These are phyloP conservation scores for Lodderomyces parapsilosis DNA, from an alignment of 1,139 yeast genomes.

Conservation along the genomic window DNA sequence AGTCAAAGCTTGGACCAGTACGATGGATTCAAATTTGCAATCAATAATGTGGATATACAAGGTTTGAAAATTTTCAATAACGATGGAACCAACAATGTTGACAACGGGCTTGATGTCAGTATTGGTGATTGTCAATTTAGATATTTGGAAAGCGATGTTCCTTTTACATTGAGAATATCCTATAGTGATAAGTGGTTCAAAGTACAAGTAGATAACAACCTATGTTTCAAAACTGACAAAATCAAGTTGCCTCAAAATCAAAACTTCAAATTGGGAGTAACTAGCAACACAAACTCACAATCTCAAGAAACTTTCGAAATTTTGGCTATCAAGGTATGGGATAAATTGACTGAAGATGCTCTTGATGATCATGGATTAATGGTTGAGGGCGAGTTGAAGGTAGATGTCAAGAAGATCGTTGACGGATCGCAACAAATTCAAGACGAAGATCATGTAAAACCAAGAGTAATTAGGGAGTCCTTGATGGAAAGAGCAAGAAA, in stretches of 20 bases:
- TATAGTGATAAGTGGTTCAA: conserved; percentile 56
- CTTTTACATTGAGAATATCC: conserved; percentile 63
- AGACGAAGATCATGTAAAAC: conserved; percentile 5
- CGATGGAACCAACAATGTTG: conserved; percentile 45
- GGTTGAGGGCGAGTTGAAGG: conserved; percentile 40
- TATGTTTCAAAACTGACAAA: conserved; percentile 64
- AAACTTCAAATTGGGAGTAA: conserved; percentile 48
- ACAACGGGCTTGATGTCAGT: conserved; percentile 27
- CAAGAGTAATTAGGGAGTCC: conserved; percentile 28
- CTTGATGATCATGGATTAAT: conserved; percentile 57
- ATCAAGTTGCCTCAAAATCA: conserved; percentile 35
- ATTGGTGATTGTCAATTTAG: conserved; percentile 58
- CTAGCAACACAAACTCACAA: conserved; percentile 38
- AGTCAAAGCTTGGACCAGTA: conserved; percentile 30
- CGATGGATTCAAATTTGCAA: conserved; percentile 61
- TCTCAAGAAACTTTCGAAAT: conserved; percentile 62
- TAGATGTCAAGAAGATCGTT: conserved; percentile 20
- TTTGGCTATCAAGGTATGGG: conserved; percentile 53
- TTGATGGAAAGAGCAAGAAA: conserved; percentile 37
- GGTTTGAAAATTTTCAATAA: conserved; percentile 57
- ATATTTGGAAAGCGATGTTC: conserved; percentile 67
- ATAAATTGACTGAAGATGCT: conserved; percentile 53
- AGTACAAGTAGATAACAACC: conserved; percentile 66
- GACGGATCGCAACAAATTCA: conserved; percentile 7
- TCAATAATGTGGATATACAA: conserved; percentile 48